Evolutionary conservation across 768 basidiomycete species (phyloP).

Genomic region (Butyriboletus loyo): DNA sequence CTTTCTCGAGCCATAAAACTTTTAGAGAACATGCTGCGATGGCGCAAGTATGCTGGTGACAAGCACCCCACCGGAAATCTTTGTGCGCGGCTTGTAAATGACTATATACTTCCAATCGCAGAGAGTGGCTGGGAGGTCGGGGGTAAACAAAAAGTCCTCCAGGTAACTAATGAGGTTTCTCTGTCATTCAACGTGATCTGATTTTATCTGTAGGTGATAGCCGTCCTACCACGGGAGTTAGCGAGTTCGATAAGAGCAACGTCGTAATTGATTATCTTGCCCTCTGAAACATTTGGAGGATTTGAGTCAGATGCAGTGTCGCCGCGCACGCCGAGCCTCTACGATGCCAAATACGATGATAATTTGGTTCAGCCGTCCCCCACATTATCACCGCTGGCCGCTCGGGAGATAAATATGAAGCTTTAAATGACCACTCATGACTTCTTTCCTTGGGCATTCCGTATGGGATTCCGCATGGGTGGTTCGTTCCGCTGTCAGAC

Average conservation of each 20-base stretch:
- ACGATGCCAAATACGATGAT: conserved; percentile 32
- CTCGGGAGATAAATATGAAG: conserved; percentile 52
- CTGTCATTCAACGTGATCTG: conserved; percentile 3
- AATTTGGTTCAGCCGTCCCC: conserved; percentile 29
- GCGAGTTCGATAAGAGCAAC: conserved; percentile 18
- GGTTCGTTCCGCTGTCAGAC: conserved; percentile 74
- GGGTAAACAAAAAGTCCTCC: conserved; percentile 59
- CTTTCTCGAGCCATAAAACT: conserved; percentile 69
- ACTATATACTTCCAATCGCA: conserved; percentile 62
- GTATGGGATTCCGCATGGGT: conserved; percentile 31
- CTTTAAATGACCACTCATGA: conserved; percentile 49
- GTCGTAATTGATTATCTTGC: conserved; percentile 9
- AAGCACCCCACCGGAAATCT: conserved; percentile 54
- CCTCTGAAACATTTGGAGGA: background rate
- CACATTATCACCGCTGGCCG: conserved; percentile 39
- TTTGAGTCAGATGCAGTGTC: background rate
- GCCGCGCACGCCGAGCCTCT: conserved; percentile 20
- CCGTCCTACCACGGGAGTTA: conserved; percentile 26
- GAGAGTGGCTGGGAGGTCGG: conserved; percentile 86
- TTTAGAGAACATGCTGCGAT: conserved; percentile 66
- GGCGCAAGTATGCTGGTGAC: conserved; percentile 72
- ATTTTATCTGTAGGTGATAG: conserved; percentile 19
- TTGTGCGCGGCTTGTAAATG: conserved; percentile 53
- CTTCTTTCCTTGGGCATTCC: background rate
- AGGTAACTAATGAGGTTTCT: conserved; percentile 41